phyloP scores from a whole-genome alignment of 805 yeast species.

The Priceomyces medius region DNA sequence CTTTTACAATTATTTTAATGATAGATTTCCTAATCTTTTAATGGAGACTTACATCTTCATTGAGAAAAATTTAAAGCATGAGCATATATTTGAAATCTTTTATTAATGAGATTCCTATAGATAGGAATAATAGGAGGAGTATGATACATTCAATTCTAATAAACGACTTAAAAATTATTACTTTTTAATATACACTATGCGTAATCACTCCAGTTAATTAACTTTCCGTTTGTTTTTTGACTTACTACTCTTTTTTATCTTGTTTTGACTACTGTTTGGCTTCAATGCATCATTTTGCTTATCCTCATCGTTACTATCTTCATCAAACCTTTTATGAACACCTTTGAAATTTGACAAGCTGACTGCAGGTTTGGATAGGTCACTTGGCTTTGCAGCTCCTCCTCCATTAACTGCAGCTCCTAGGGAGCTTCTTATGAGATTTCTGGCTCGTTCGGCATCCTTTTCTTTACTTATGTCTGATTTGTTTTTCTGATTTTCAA shows the following conservation, averaged over 20 bases:
- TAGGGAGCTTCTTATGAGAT: constrained; percentile 46
- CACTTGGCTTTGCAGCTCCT: constrained; percentile 26
- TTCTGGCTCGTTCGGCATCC: constrained; percentile 41
- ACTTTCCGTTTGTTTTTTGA: constrained; percentile 1
- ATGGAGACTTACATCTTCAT: constrained; percentile 72
- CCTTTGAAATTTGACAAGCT: constrained; percentile 38
- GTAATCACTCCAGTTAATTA: neutral
- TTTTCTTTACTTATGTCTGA: constrained; percentile 24
- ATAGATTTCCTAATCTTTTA: constrained; percentile 73
- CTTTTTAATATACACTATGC: neutral
- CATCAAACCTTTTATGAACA: constrained; percentile 37
- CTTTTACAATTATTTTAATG: constrained; percentile 72
- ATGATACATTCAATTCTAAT: constrained; percentile 5
- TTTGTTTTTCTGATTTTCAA: constrained; percentile 24
- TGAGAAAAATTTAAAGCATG: constrained; percentile 55
- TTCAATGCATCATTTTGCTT: neutral
- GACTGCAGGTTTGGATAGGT: constrained; percentile 35
- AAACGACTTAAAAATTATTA: neutral
- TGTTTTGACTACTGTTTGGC: neutral
- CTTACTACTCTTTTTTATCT: constrained; percentile 2
- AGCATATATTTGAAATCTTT: constrained; percentile 53
- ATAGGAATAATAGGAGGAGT: neutral
- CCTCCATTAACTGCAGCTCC: constrained; percentile 31
- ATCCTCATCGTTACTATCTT: constrained; percentile 12
- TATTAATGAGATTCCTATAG: constrained; percentile 20